A percentile compares a stretch with the other conserved stretches of the same genome.
Conservation (phyloP, 495 filamentous ascomycete species). For the Penicillium samsonianum region DNA sequence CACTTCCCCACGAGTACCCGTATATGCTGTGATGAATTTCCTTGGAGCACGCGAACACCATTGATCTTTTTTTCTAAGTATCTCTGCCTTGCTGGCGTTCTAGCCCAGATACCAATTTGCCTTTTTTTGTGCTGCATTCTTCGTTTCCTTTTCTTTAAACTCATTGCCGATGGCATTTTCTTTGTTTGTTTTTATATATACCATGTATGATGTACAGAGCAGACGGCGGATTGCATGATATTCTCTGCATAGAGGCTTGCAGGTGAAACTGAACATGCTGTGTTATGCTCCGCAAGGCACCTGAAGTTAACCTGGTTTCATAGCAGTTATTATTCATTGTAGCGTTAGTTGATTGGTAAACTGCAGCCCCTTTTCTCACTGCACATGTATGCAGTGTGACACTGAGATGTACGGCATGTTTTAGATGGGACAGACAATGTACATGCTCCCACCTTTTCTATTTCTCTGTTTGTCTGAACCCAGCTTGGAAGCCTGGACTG, state of each 20-base stretch:
- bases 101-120: conserved; percentile 39
- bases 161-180: conserved; percentile 6
- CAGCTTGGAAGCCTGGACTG: neutral
- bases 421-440: neutral
- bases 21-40: conserved; percentile 32
- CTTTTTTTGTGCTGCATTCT: conserved; percentile 21
- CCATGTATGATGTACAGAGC: conserved; percentile 4
- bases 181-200: conserved; percentile 4
- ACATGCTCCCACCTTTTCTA: neutral
- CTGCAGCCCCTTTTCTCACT: neutral
- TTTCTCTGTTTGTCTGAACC: neutral
- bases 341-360: neutral
- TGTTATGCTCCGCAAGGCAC: neutral
- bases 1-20: conserved; percentile 26
- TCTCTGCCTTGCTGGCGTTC: conserved; percentile 30
- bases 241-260: no score
- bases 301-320: neutral
- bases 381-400: neutral
- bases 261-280: neutral
- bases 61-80: conserved; percentile 15
- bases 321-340: neutral
- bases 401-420: neutral
- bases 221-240: neutral
- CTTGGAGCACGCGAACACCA: conserved; percentile 23
- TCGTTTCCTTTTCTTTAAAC: conserved; percentile 9